These are phyloP conservation scores for Lecanoromycetidae sp. DNA, from an alignment of 2,329 filamentous ascomycete species.

Conservation along the genomic window DNA sequence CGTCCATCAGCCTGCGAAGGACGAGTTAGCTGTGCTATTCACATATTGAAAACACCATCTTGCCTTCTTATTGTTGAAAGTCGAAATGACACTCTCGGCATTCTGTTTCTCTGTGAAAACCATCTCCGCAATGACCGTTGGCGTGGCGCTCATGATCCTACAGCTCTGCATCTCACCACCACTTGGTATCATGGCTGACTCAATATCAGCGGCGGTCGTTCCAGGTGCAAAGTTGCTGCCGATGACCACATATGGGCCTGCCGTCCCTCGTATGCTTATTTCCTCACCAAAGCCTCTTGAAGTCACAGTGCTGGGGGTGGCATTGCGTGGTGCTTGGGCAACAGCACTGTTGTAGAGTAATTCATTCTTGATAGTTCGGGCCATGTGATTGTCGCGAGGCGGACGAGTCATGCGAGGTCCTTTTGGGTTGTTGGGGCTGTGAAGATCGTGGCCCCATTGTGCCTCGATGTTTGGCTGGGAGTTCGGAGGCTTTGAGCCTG, in stretches of 20 bases:
- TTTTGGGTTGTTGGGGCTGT: conserved; percentile 29
- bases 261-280: conserved; percentile 44
- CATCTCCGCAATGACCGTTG: conserved; percentile 50
- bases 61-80: conserved; percentile 52
- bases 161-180: conserved; percentile 44
- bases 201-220: conserved; percentile 53
- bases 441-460: conserved; percentile 31
- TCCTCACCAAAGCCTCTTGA: conserved; percentile 22
- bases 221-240: conserved; percentile 55
- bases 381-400: conserved; percentile 27
- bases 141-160: conserved; percentile 38
- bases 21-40: conserved; percentile 17
- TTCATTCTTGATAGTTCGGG: conserved; percentile 24
- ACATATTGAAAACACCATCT: conserved; percentile 12
- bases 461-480: conserved; percentile 30
- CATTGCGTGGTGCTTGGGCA: conserved; percentile 19
- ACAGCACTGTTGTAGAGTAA: conserved; percentile 23
- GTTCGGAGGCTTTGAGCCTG: conserved; percentile 28
- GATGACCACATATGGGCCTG: conserved; percentile 45
- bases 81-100: conserved; percentile 48
- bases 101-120: conserved; percentile 42
- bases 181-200: conserved; percentile 44
- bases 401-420: conserved; percentile 22
- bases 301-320: conserved; percentile 2
- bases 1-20: conserved; percentile 44